Evolutionary conservation across 164 flowering plant genomes (phyloP).

Genomic region (Magnolia officinalis): DNA sequence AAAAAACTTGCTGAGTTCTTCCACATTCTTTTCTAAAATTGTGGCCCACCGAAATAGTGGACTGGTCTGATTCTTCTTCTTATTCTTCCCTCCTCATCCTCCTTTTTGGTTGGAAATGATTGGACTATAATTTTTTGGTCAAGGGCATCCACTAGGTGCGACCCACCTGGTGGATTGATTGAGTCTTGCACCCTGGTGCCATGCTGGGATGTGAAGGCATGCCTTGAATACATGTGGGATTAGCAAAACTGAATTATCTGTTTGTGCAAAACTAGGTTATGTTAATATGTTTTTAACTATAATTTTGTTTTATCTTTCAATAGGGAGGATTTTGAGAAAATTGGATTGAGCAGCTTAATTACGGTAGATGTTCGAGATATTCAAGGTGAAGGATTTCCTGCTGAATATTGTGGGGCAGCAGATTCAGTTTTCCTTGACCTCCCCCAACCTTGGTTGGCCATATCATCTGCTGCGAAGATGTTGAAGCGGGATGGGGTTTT

Average conservation of each 20-base stretch:
- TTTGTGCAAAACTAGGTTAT: neutral
- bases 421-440: constrained; percentile 91
- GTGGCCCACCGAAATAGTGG: no score
- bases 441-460: constrained; percentile 98
- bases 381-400: constrained; percentile 94
- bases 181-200: no score
- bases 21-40: no score
- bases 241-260: neutral
- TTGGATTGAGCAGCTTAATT: constrained; percentile 60
- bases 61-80: no score
- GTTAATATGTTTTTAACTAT: neutral
- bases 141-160: no score
- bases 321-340: constrained; percentile 93
- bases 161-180: no score
- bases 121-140: no score
- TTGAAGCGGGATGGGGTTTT: constrained; percentile 79
- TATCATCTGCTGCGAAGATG: constrained; percentile 87
- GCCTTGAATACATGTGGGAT: neutral
- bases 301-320: neutral
- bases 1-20: no score
- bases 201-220: no score
- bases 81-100: no score
- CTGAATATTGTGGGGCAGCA: constrained; percentile 50
- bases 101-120: no score
- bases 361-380: constrained; percentile 92